phyloP scores from a whole-genome alignment of 805 yeast genomes.

The Candida namnaoensis region DNA sequence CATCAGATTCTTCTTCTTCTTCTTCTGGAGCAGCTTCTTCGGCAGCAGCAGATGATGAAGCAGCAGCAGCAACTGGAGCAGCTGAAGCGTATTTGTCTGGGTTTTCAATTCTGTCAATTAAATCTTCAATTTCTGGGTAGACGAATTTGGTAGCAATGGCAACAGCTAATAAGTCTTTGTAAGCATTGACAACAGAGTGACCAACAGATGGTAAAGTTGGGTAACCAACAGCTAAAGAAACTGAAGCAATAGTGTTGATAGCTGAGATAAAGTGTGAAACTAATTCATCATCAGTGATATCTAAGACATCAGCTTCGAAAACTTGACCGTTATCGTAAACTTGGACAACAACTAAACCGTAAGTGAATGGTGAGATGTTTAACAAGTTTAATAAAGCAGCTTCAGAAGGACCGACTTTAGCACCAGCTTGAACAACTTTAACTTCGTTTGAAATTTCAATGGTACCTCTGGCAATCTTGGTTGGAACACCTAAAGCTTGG shows the following conservation, averaged over 20 bases:
- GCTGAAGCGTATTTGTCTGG: constrained; percentile 99
- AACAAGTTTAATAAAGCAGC: constrained; percentile 98
- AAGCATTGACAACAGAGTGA: constrained; percentile 97
- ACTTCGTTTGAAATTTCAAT: constrained; percentile 98
- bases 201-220: constrained; percentile 99
- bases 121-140: constrained; percentile 97
- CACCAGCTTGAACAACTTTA: constrained; percentile 81
- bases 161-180: constrained; percentile 97
- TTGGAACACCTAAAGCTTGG: constrained; percentile 99
- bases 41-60: constrained; percentile 51
- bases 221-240: constrained; percentile 97
- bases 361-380: constrained; percentile 99
- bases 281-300: constrained; percentile 96
- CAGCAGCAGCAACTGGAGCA: constrained; percentile 94
- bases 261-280: constrained; percentile 88
- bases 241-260: constrained; percentile 85
- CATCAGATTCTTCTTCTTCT: constrained; percentile 58
- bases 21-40: constrained; percentile 70
- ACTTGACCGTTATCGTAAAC: constrained; percentile 98
- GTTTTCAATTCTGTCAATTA: constrained; percentile 99
- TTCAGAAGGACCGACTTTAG: constrained; percentile 97
- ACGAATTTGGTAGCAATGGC: constrained; percentile 98
- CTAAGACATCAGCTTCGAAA: constrained; percentile 94
- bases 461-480: constrained; percentile 99
- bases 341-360: constrained; percentile 94